Evolutionary conservation across 202 grass and related monocot genomes (phyloP).

Genomic region (Carex sylvatica): DNA sequence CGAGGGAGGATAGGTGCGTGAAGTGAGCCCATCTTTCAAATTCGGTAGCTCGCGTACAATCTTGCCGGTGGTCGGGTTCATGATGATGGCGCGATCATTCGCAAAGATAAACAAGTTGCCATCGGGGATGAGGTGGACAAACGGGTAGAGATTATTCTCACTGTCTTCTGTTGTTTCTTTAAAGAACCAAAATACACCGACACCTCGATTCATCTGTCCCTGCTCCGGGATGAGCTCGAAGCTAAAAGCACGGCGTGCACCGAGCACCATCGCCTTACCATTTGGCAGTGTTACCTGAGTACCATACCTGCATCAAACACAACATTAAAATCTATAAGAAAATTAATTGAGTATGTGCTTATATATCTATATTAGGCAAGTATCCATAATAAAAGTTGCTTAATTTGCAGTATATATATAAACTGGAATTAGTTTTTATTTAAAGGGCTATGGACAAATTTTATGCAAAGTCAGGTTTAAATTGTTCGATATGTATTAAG

Average conservation of each 20-base stretch:
- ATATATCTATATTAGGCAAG: neutral
- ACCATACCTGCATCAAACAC: slow-evolving; percentile 34
- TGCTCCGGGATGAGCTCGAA: slow-evolving; percentile 49
- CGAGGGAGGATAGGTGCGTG: slow-evolving; percentile 71
- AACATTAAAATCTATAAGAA: neutral
- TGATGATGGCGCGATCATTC: slow-evolving; percentile 72
- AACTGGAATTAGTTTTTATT: neutral
- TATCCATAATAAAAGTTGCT: neutral
- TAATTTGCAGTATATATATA: neutral
- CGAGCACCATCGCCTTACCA: slow-evolving; percentile 61
- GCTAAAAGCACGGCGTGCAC: slow-evolving; percentile 72
- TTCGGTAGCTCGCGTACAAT: slow-evolving; percentile 56
- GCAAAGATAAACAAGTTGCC: slow-evolving; percentile 84
- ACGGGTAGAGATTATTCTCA: slow-evolving; percentile 98
- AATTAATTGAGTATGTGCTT: neutral
- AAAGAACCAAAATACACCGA: slow-evolving; percentile 38
- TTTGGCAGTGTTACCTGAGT: slow-evolving; percentile 63
- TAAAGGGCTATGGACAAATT: too few relatives aligned
- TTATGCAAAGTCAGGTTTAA: too few relatives aligned
- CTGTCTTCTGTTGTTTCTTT: slow-evolving; percentile 60
- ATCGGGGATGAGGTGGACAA: slow-evolving; percentile 81
- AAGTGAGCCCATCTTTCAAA: slow-evolving; percentile 44
- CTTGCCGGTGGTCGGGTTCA: slow-evolving; percentile 37
- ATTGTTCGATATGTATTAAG: too few relatives aligned
- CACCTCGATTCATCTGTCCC: slow-evolving; percentile 32